Base-by-base conservation (phyloP, 2,329 filamentous ascomycete genomes). In the Arthrocladium fulminans region DNA sequence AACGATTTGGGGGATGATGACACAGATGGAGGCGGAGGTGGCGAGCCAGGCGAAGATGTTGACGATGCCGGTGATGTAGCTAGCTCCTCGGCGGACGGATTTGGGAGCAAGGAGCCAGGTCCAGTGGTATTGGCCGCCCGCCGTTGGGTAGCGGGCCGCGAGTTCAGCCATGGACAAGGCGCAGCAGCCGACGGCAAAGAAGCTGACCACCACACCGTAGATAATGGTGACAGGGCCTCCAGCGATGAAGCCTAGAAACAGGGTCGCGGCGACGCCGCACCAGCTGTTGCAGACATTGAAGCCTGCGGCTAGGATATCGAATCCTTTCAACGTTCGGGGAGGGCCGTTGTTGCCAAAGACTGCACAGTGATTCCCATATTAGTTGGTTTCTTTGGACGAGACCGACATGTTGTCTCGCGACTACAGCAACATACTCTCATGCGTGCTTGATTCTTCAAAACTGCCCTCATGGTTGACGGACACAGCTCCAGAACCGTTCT, bases 111-210 rank as follows among this genome's bases (percentile, higher is more conserved):
- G 48, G 30, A 61, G 59, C 12, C 57, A 61, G 1, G 63, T 62
- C 60, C 63, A 67, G 22, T 68, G 64, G 47, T 67, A 68, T 40
- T 68, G 66, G 2, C 66, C 66, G 2, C 66, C 65, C 0, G 65
- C 66, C 3, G 65, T 67, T 0, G 65, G 64, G 30, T 65, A 68
- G 2, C 62, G 62, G 20, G 60, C 61, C 3, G 62, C 61, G 2
- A 67, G 58, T 52, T 69, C 67, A 2, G 63, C 65, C 54, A 67
- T 58, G n/a, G 57, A 63, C 10, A 64, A 42, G 1, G 58, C 60
- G 29, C 54, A 59, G 15, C 54, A 55, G 8, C 59, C 58, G 3
- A 57, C 55, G 4, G 59, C 45, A 15, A 64, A 24, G 15, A 60
- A 57, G 8, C 56, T 56, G 3, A 61, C 32, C 19, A 64, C 53